phyloP scores from a whole-genome alignment of 2,329 filamentous ascomycete species.

The Trichoderma citrinoviride region DNA sequence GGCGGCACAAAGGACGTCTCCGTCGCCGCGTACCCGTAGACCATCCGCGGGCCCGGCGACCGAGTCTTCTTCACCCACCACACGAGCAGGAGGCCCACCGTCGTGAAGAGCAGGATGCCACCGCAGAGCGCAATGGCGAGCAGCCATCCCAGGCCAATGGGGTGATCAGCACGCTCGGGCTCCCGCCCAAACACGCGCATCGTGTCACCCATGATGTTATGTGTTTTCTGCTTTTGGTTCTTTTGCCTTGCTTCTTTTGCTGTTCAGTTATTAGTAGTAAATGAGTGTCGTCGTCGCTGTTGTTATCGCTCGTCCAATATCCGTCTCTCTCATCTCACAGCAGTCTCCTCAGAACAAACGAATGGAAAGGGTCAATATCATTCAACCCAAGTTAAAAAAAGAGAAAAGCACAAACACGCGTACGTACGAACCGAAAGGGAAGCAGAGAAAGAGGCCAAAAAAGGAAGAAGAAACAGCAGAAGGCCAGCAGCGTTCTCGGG shows the following conservation, averaged over 20 bases:
- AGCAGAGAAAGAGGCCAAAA: not conserved
- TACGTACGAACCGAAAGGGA: too few relatives aligned
- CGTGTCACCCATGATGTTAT: not conserved
- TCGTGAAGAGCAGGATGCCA: slow-evolving; percentile 45
- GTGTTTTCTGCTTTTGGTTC: too few relatives aligned
- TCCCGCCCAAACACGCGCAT: slow-evolving; percentile 4
- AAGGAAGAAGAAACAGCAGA: not conserved
- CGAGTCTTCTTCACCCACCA: slow-evolving; percentile 34
- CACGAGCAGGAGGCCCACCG: slow-evolving; percentile 43
- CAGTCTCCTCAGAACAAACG: not conserved
- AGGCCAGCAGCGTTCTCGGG: not conserved
- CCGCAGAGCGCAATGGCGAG: slow-evolving; percentile 49
- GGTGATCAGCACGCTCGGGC: slow-evolving; percentile 12
- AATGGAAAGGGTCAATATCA: too few relatives aligned
- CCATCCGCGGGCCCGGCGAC: slow-evolving; percentile 26
- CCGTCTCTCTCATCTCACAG: not conserved
- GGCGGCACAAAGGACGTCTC: not conserved
- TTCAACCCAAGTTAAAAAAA: too few relatives aligned
- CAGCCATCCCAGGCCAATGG: slow-evolving; percentile 39
- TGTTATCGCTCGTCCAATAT: not conserved
- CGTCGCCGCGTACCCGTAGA: slow-evolving; percentile 26
- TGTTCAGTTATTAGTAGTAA: not conserved
- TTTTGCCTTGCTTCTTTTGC: not conserved
- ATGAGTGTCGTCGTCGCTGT: too few relatives aligned
- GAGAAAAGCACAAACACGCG: too few relatives aligned